Conservation (phyloP, 192 early-diverging fungal genomes). For the Diversispora eburnea region DNA sequence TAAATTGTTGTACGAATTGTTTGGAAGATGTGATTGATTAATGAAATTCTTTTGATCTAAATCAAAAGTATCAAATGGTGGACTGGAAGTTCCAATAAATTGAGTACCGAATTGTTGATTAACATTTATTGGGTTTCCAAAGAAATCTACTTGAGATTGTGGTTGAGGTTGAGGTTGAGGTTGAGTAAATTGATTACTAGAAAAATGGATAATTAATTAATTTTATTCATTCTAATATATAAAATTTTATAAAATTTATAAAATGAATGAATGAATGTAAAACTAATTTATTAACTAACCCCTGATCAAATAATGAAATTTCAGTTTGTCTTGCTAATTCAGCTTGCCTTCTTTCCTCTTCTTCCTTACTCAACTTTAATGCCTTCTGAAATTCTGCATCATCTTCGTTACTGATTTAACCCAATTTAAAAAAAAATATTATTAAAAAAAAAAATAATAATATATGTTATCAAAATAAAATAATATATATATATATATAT, state of each 20-base stretch:
- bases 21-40: conserved; percentile 31
- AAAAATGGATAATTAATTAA: neutral
- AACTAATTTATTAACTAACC: conserved; percentile 37
- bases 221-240: conserved; percentile 2
- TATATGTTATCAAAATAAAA: neutral
- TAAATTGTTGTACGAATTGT: conserved; percentile 34
- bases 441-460: neutral
- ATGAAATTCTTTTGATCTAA: conserved; percentile 32
- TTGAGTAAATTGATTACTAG: conserved; percentile 24
- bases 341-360: conserved; percentile 37
- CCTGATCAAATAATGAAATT: conserved; percentile 35
- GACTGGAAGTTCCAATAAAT: neutral
- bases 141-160: conserved; percentile 25
- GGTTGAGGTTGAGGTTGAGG: conserved; percentile 27
- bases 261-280: neutral
- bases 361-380: conserved; percentile 42
- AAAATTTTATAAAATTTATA: conserved; percentile 1
- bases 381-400: conserved; percentile 45
- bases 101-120: conserved; percentile 11
- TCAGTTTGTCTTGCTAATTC: conserved; percentile 36
- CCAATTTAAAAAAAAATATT: neutral
- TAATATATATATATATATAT: neutral
- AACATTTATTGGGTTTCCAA: neutral
- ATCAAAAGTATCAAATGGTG: neutral
- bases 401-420: conserved; percentile 28